Conservation (phyloP, 108 stramenopile genomes). For the Parietichytrium sp. region DNA sequence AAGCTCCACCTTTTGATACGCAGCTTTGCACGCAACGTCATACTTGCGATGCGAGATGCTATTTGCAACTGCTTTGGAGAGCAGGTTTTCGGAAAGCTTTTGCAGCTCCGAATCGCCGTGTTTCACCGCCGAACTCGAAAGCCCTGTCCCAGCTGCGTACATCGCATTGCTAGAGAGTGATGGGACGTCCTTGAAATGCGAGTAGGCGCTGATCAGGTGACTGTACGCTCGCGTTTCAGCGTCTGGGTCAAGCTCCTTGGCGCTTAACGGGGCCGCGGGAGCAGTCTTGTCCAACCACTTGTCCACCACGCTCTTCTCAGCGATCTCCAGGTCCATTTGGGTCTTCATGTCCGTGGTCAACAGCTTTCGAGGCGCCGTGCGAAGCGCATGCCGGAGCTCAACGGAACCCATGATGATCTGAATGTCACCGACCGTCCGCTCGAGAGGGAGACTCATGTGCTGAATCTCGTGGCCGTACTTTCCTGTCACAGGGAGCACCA, state of each 20-base stretch:
- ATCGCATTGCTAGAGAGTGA: background rate
- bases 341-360: no score
- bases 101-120: background rate
- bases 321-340: no score
- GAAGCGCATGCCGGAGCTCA: conserved; percentile 13
- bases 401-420: background rate
- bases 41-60: no score
- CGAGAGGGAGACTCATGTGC: background rate
- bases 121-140: background rate
- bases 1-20: no score
- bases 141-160: background rate
- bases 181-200: conserved; percentile 2
- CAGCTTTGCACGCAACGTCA: no score
- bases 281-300: background rate
- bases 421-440: background rate
- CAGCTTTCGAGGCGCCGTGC: no score
- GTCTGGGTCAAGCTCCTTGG: background rate
- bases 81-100: background rate
- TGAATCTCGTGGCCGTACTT: background rate
- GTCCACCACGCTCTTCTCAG: no score
- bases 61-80: no score
- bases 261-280: background rate
- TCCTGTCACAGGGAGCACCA: conserved; percentile 7
- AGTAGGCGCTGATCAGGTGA: background rate
- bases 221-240: background rate